These are phyloP conservation scores for Fragaria nilgerrensis DNA, from an alignment of 306 rosid genomes.

Conservation along the genomic window DNA sequence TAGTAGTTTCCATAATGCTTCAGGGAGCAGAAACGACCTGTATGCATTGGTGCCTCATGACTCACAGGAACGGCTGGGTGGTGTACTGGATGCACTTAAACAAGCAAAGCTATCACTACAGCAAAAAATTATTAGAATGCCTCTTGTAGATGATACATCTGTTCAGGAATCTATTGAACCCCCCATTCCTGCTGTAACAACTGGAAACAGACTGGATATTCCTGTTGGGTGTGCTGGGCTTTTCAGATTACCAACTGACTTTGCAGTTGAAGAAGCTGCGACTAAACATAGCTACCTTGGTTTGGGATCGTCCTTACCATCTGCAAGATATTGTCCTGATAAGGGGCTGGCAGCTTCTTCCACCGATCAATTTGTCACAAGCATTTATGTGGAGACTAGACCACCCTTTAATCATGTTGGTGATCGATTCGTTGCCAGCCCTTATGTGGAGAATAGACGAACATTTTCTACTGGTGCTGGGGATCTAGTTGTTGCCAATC, in stretches of 20 bases:
- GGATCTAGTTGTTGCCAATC: slow-evolving; percentile 26
- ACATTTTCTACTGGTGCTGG: slow-evolving; percentile 25
- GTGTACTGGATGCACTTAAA: slow-evolving; percentile 79
- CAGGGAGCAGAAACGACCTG: slow-evolving; percentile 42
- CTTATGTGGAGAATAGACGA: slow-evolving; percentile 31
- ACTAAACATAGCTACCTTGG: slow-evolving; percentile 33
- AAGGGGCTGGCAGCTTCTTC: slow-evolving; percentile 29
- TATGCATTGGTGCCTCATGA: slow-evolving; percentile 68
- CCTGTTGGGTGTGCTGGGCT: slow-evolving; percentile 70
- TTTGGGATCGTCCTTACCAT: slow-evolving; percentile 34
- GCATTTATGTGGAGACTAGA: background rate
- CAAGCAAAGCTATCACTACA: slow-evolving; percentile 64
- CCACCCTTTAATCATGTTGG: background rate
- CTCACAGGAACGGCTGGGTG: slow-evolving; percentile 40
- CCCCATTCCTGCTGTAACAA: slow-evolving; percentile 28
- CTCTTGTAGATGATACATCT: slow-evolving; percentile 36
- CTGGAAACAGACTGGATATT: slow-evolving; percentile 48
- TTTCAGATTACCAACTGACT: slow-evolving; percentile 81
- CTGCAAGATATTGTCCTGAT: slow-evolving; percentile 32
- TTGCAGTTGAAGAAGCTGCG: slow-evolving; percentile 45
- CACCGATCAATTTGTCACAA: background rate
- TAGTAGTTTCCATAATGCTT: slow-evolving; percentile 30
- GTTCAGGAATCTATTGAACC: slow-evolving; percentile 35
- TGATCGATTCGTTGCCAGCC: slow-evolving; percentile 28
- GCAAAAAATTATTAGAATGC: slow-evolving; percentile 50